phyloP scores from a whole-genome alignment of 441 rosid species.

The Rhodomyrtus psidioides region DNA sequence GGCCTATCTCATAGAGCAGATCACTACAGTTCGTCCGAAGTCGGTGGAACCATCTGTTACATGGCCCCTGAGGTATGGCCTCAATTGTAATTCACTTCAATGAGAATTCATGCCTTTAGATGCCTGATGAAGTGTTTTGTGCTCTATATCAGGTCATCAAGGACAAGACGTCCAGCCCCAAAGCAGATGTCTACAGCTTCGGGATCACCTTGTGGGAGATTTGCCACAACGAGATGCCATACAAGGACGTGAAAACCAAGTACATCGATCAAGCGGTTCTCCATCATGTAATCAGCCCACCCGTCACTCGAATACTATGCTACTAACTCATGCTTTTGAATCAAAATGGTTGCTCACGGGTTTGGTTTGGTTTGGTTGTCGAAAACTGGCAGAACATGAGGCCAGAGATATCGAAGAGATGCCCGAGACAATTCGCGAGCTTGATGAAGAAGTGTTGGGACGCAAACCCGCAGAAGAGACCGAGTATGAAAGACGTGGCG shows the following conservation, averaged over 20 bases:
- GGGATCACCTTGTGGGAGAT: not conserved
- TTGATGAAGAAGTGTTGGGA: not conserved
- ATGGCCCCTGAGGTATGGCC: slow-evolving; percentile 17
- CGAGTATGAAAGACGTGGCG: not conserved
- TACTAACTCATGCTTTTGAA: not conserved
- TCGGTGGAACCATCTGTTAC: slow-evolving; percentile 5
- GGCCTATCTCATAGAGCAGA: slow-evolving; percentile 1
- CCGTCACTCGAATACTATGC: not conserved
- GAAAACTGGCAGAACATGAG: not conserved
- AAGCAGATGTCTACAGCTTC: not conserved
- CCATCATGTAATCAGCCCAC: not conserved
- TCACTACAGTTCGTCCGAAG: not conserved
- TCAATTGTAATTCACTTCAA: not conserved
- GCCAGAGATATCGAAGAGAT: not conserved
- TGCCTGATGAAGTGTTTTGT: not conserved
- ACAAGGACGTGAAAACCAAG: not conserved
- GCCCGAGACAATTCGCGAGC: not conserved
- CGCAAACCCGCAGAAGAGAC: not conserved
- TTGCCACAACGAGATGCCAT: not conserved
- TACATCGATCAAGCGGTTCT: not conserved
- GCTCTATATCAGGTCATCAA: not conserved
- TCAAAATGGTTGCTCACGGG: not conserved
- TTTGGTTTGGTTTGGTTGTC: not conserved
- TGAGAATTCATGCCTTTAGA: not conserved
- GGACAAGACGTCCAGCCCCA: not conserved